Evolutionary conservation across 768 basidiomycete species (phyloP).

Genomic region (Auriscalpium orientale): DNA sequence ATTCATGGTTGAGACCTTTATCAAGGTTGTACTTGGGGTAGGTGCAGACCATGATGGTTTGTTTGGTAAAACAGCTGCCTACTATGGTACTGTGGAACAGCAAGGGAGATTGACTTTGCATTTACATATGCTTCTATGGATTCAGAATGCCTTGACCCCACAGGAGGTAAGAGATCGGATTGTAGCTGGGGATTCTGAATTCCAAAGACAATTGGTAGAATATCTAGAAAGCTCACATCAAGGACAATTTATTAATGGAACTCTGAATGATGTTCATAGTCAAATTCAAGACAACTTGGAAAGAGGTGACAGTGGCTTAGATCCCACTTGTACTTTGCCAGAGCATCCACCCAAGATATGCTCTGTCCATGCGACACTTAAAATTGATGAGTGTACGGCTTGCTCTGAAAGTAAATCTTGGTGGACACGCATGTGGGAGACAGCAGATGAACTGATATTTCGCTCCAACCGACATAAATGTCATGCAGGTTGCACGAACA

Average conservation of each 20-base stretch:
- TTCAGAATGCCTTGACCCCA: slow-evolving; percentile 5
- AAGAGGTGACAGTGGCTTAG: too few relatives aligned
- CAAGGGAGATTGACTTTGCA: slow-evolving; percentile 16
- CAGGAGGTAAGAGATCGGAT: slow-evolving; percentile 15
- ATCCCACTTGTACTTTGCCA: too few relatives aligned
- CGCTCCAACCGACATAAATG: slow-evolving; percentile 3
- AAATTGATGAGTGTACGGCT: too few relatives aligned
- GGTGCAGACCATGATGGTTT: background rate
- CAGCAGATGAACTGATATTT: slow-evolving; percentile 6
- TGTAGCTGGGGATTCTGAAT: slow-evolving; percentile 4
- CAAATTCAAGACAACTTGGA: background rate
- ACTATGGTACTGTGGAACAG: slow-evolving; percentile 12
- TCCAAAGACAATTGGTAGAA: slow-evolving; percentile 4
- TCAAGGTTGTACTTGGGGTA: background rate
- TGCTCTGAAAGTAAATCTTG: background rate
- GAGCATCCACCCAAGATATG: too few relatives aligned
- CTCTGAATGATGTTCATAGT: background rate
- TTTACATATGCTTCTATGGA: slow-evolving; percentile 15
- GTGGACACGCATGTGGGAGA: background rate
- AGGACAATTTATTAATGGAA: slow-evolving; percentile 5
- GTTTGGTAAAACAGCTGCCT: slow-evolving; percentile 13
- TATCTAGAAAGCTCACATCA: slow-evolving; percentile 12
- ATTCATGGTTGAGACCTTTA: slow-evolving; percentile 6
- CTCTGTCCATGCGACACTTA: too few relatives aligned
- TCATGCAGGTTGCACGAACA: slow-evolving; percentile 23